Conservation (phyloP, 371 early-diverging fungal genomes). For the Mucor indicus region DNA sequence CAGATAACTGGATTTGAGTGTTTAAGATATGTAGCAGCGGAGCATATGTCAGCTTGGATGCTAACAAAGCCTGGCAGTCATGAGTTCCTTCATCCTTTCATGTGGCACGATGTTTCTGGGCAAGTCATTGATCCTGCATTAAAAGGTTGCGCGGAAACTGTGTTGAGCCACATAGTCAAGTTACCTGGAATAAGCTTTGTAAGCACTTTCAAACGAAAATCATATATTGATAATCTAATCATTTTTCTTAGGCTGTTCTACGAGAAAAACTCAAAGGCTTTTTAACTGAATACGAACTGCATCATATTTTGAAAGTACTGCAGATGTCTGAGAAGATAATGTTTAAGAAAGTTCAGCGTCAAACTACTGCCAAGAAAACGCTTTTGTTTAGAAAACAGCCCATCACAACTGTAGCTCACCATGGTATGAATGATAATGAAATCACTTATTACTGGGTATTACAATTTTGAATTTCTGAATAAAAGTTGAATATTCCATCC, state of each 20-base stretch:
- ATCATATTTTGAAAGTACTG: slow-evolving; percentile 10
- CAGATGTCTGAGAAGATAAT: not conserved
- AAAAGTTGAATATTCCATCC: too few relatives aligned
- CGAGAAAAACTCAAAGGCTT: slow-evolving; percentile 1
- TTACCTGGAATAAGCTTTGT: slow-evolving; percentile 17
- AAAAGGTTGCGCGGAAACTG: slow-evolving; percentile 10
- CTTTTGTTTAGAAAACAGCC: slow-evolving; percentile 4
- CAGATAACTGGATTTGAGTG: slow-evolving; percentile 7
- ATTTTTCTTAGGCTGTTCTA: slow-evolving; percentile 2
- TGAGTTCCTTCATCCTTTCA: not conserved
- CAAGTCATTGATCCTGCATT: slow-evolving; percentile 3
- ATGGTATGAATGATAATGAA: not conserved
- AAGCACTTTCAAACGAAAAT: not conserved
- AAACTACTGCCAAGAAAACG: not conserved
- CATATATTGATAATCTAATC: not conserved
- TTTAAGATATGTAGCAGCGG: slow-evolving; percentile 10
- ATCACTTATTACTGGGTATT: slow-evolving; percentile 16
- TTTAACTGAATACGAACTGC: slow-evolving; percentile 9
- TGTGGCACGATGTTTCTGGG: slow-evolving; percentile 18
- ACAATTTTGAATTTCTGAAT: too few relatives aligned
- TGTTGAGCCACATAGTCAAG: slow-evolving; percentile 10
- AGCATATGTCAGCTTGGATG: slow-evolving; percentile 2
- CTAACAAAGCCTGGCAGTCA: not conserved
- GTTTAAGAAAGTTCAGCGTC: not conserved
- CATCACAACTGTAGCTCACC: not conserved